Conservation (phyloP, 495 filamentous ascomycete genomes). For the Delitschia confertaspora region DNA sequence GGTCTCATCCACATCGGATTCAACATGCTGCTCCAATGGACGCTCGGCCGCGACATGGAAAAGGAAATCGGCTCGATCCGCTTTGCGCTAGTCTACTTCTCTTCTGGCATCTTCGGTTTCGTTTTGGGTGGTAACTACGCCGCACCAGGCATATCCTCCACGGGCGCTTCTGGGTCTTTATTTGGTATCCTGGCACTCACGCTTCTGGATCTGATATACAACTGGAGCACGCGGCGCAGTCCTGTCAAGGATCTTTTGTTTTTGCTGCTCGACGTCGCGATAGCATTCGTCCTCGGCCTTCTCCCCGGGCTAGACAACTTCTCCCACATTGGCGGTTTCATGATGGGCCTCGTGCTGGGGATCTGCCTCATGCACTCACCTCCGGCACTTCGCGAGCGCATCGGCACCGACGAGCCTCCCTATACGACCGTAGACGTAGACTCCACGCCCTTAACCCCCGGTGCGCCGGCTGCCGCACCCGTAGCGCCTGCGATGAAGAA, state of each 20-base stretch:
- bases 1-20: constrained; percentile 91
- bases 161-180: constrained; percentile 77
- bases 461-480: constrained; percentile 9
- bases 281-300: constrained; percentile 87
- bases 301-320: constrained; percentile 95
- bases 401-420: constrained; percentile 56
- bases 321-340: constrained; percentile 89
- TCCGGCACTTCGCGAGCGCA: constrained; percentile 63
- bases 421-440: constrained; percentile 54
- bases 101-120: constrained; percentile 90
- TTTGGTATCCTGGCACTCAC: constrained; percentile 87
- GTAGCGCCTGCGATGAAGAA: constrained; percentile 35
- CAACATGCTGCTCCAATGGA: constrained; percentile 85
- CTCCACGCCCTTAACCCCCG: constrained; percentile 33
- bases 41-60: constrained; percentile 85
- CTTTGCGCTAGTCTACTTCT: constrained; percentile 80
- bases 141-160: constrained; percentile 65
- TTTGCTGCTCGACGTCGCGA: constrained; percentile 71
- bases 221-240: constrained; percentile 65
- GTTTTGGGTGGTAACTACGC: constrained; percentile 93
- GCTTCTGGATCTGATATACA: constrained; percentile 84
- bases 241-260: constrained; percentile 76
- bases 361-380: constrained; percentile 83
- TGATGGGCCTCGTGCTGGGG: constrained; percentile 83
- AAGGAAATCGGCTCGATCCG: constrained; percentile 73